These are phyloP conservation scores for Podospora tetraspora DNA, from an alignment of 495 filamentous ascomycete genomes.

Conservation along the genomic window DNA sequence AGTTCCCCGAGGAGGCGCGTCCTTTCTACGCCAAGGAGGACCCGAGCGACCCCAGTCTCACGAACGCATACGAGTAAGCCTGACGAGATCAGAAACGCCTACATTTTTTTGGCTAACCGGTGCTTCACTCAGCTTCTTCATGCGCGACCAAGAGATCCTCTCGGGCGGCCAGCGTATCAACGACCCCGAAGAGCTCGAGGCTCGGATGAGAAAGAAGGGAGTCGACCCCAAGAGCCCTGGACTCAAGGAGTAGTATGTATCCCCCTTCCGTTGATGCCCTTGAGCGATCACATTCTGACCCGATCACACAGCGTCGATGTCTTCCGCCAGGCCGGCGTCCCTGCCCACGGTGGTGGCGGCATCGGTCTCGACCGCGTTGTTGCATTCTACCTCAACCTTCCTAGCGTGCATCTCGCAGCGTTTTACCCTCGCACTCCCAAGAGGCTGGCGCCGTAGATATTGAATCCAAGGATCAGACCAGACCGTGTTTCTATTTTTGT, in stretches of 20 bases:
- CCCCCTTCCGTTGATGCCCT: not conserved
- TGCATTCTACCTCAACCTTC: constrained; percentile 78
- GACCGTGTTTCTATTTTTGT: not conserved
- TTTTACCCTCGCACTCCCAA: constrained; percentile 50
- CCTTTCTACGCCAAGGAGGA: constrained; percentile 90
- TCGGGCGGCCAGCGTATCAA: constrained; percentile 54
- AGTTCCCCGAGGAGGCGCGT: constrained; percentile 78
- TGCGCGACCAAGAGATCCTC: constrained; percentile 67
- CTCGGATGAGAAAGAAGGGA: constrained; percentile 64
- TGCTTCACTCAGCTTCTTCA: constrained; percentile 53
- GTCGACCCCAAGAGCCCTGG: constrained; percentile 67
- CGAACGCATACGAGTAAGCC: constrained; percentile 69
- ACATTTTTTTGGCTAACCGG: not conserved
- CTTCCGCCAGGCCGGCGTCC: constrained; percentile 67
- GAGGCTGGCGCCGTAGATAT: constrained; percentile 6
- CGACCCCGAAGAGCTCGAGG: constrained; percentile 61
- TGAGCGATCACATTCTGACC: not conserved
- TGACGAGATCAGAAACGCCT: not conserved
- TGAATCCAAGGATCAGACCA: not conserved
- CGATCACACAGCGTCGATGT: constrained; percentile 54
- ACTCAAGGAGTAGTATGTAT: constrained; percentile 57
- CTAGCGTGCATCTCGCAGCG: constrained; percentile 71
- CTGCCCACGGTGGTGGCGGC: constrained; percentile 81
- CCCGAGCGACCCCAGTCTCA: constrained; percentile 58
- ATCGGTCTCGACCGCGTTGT: constrained; percentile 86